These are phyloP conservation scores for Tetrastigma voinierianum DNA, from an alignment of 164 flowering plant species.

Conservation along the genomic window DNA sequence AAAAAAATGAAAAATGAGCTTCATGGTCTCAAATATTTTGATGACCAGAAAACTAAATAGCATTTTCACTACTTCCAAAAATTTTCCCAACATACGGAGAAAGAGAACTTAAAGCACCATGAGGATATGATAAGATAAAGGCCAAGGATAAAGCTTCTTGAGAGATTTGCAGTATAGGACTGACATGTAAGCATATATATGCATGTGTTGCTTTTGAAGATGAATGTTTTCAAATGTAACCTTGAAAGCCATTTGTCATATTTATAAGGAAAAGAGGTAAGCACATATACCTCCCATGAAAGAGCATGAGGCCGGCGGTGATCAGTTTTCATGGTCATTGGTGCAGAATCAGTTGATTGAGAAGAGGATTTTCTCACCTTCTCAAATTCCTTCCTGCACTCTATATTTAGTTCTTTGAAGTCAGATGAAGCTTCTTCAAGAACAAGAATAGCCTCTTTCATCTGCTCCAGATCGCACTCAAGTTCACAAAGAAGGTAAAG, in stretches of 20 bases:
- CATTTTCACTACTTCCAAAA: not conserved
- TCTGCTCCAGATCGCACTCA: conserved; percentile 90
- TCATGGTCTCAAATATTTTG: not conserved
- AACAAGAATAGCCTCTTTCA: conserved; percentile 89
- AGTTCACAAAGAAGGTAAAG: conserved; percentile 93
- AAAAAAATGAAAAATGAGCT: not conserved
- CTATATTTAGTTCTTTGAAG: conserved; percentile 70
- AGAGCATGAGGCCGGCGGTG: conserved; percentile 94
- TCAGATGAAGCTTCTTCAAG: conserved; percentile 93
- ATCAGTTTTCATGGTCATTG: conserved; percentile 55
- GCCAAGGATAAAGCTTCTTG: too few relatives aligned
- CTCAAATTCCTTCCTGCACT: conserved; percentile 85
- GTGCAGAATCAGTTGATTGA: conserved; percentile 42
- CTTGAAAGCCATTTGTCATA: not conserved
- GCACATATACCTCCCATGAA: conserved; percentile 87
- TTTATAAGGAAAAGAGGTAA: conserved; percentile 1
- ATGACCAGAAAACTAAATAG: not conserved
- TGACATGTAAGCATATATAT: not conserved
- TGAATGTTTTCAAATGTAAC: too few relatives aligned
- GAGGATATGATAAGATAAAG: not conserved
- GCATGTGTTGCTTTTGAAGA: not conserved
- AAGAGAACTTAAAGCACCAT: not conserved
- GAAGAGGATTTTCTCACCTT: conserved; percentile 46
- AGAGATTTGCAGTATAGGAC: not conserved
- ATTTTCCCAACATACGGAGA: not conserved